These are phyloP conservation scores for Colletotrichum navitas DNA, from an alignment of 2,329 filamentous ascomycete genomes.

Conservation along the genomic window DNA sequence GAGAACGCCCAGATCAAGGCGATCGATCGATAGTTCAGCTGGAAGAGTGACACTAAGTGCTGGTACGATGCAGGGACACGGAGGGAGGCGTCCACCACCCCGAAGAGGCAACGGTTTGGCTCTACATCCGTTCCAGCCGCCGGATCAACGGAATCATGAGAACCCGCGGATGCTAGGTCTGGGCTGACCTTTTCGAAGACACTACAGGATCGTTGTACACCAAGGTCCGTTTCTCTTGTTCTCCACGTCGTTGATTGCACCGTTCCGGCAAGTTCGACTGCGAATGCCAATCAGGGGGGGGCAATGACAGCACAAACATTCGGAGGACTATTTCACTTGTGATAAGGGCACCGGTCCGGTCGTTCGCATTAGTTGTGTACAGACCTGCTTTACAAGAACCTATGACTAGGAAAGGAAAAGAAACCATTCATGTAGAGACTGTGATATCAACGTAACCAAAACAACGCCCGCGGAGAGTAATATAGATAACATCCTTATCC, in stretches of 20 bases:
- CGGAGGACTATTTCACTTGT: background rate
- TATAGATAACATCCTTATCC: background rate
- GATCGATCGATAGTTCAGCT: background rate
- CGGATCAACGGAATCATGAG: constrained; percentile 38
- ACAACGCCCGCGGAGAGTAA: background rate
- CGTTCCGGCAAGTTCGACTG: no score
- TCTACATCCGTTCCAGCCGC: constrained; percentile 1
- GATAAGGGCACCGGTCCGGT: background rate
- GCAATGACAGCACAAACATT: background rate
- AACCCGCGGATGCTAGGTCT: background rate
- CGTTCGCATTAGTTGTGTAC: background rate
- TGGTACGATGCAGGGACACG: constrained; percentile 37
- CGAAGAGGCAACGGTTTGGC: constrained; percentile 27
- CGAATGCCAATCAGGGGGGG: background rate
- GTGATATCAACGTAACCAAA: constrained; percentile 1
- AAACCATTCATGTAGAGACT: background rate
- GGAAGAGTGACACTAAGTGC: background rate
- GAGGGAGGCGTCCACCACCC: constrained; percentile 42
- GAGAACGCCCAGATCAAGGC: no score
- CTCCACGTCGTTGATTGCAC: background rate
- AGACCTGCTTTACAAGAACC: background rate
- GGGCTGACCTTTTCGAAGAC: background rate
- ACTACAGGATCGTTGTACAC: no score
- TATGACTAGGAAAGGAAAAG: background rate
- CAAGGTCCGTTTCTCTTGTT: background rate